Conservation (phyloP, 2,329 filamentous ascomycete genomes). For the Colletotrichum horii region DNA sequence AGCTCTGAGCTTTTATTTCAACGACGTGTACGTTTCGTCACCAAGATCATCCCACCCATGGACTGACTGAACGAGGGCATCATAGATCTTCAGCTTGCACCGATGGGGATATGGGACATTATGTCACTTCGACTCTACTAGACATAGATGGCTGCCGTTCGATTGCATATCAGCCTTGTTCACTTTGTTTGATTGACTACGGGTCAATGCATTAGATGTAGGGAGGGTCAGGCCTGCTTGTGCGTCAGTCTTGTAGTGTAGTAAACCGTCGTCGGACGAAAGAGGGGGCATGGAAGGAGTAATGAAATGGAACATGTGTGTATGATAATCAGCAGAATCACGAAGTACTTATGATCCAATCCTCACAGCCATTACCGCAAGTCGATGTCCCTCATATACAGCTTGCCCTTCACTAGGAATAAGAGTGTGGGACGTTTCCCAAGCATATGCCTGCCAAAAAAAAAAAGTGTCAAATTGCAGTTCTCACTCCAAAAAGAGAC, state of each 20-base stretch:
- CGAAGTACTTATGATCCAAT: not conserved
- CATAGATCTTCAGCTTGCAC: not conserved
- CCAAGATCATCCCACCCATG: not conserved
- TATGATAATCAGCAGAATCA: not conserved
- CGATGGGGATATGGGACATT: too few relatives aligned
- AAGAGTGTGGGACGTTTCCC: fast-evolving
- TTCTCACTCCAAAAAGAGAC: too few relatives aligned
- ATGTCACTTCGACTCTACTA: too few relatives aligned
- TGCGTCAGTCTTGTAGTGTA: not conserved
- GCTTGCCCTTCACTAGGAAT: not conserved
- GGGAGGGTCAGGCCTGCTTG: not conserved
- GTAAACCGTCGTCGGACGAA: not conserved
- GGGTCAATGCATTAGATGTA: not conserved
- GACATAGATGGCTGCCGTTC: too few relatives aligned
- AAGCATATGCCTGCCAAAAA: too few relatives aligned
- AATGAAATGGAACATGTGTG: fast-evolving
- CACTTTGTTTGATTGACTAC: not conserved
- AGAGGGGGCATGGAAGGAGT: not conserved
- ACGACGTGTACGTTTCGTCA: not conserved
- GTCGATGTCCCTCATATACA: not conserved
- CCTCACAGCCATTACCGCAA: not conserved
- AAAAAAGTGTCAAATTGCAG: too few relatives aligned
- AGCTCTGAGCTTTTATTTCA: not conserved
- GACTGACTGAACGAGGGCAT: not conserved
- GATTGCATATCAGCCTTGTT: not conserved